Base-by-base conservation (phyloP, 1,284 basidiomycete species). In the Cystobasidium pallidum region DNA sequence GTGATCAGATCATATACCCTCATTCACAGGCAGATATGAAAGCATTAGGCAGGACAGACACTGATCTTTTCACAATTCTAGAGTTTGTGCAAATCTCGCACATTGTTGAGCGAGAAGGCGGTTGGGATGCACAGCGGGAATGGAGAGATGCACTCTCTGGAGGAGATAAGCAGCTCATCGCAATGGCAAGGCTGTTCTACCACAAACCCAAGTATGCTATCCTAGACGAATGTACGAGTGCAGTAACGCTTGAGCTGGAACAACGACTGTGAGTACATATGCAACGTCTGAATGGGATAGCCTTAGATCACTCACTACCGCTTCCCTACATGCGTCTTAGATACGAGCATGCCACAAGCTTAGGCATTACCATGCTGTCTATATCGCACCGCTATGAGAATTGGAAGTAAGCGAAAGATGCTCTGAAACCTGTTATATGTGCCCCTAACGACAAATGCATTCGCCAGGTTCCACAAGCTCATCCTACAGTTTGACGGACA, bases 151-250 rank as follows among this genome's bases (percentile, higher is more conserved):
- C 91, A 0, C 83, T 99, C 39, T 92, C 90, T 76, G 94, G 80
- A 1, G 84, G 84, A 7, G 85, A 86, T 78, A 86, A 86, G 79
- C 85, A 86, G 80, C 78, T 95, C 81, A 91, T 99, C 74, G 95
- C 95, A 0, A 98, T 96, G 93, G 94, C 94, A 6, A 84, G 95
- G 74, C 81, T 99, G 76, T 99, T 97, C 82, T 99, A 98, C 82
- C 95, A 99, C 81, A 85, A 86, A 75, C 95, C 95, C 21, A 94
- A 93, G 91, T 98, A 95, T 78, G 95, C 94, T 3, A 94, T 99
- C 67, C 84, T 98, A 52, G 95, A 98, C 79, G 95, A 99, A 81
- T 95, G 94, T 75, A 98, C 95, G 0, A 91, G 89, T 13, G 88
- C 95, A 0, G 94, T 99, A 13, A 94, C 94, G 4, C 86, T 91